Evolutionary conservation across 352 stramenopile genomes (phyloP).

Genomic region (Globisporangium uncinulatum): DNA sequence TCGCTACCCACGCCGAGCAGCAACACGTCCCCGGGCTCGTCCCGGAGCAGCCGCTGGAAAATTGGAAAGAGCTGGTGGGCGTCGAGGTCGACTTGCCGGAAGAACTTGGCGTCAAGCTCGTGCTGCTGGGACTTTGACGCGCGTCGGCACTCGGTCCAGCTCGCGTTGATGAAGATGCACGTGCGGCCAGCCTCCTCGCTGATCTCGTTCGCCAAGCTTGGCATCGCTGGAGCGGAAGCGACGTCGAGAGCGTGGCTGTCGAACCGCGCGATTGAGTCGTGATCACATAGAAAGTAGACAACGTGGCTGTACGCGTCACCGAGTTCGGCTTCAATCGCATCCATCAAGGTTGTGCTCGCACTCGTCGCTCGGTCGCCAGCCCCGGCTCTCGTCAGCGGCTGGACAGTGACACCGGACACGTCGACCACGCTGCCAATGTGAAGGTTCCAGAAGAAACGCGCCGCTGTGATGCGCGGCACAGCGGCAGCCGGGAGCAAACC

Average conservation of each 20-base stretch:
- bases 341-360: conserved; percentile 21
- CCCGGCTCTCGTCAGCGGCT: conserved; percentile 6
- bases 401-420: background rate
- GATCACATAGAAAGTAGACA: conserved; percentile 38
- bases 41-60: conserved; percentile 38
- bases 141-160: background rate
- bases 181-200: conserved; percentile 33
- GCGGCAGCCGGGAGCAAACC: background rate
- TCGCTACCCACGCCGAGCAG: conserved; percentile 29
- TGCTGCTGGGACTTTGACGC: conserved; percentile 2
- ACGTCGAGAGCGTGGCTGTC: background rate
- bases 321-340: conserved; percentile 28
- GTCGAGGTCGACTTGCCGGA: conserved; percentile 37
- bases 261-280: conserved; percentile 13
- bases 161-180: conserved; percentile 22
- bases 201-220: conserved; percentile 17
- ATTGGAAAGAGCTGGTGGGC: conserved; percentile 30
- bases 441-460: conserved; percentile 56
- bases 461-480: conserved; percentile 3
- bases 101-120: conserved; percentile 15
- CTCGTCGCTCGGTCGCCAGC: conserved; percentile 15
- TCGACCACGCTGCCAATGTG: conserved; percentile 21
- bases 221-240: background rate
- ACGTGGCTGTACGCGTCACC: conserved; percentile 43
- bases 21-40: conserved; percentile 31